Percentiles rank a stretch among this genome's conserved stretches.
Evolutionary conservation across 2,329 filamentous ascomycete genomes (phyloP).

Genomic region (Diaporthe longicolla): DNA sequence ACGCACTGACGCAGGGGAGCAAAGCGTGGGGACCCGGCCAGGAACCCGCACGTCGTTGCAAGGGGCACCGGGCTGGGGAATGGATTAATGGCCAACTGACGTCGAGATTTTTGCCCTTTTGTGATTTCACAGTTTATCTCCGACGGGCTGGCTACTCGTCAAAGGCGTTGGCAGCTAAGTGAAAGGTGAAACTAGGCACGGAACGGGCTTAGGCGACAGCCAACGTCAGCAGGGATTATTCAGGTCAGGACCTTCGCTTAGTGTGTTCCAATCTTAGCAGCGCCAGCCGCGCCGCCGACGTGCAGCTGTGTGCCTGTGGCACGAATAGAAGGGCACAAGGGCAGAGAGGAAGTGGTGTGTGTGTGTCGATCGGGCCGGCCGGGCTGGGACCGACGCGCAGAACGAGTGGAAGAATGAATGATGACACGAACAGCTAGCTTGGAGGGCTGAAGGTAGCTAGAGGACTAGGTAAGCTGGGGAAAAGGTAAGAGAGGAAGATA

Average conservation of each 20-base stretch:
- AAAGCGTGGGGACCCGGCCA: not conserved
- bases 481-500: not conserved
- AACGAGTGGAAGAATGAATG: not conserved
- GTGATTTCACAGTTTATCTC: not conserved
- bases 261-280: slow-evolving; percentile 35
- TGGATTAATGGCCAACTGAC: not conserved
- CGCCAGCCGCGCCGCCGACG: slow-evolving; percentile 21
- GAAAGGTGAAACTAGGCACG: not conserved
- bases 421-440: slow-evolving; percentile 17
- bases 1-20: not conserved
- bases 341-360: too few species aligned
- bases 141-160: not conserved
- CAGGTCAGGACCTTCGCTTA: not conserved
- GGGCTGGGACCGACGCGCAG: slow-evolving; percentile 23
- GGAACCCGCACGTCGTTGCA: not conserved
- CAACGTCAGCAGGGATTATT: slow-evolving; percentile 26
- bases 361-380: slow-evolving; percentile 18
- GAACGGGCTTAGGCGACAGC: slow-evolving; percentile 6
- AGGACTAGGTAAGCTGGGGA: too few species aligned
- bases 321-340: not conserved
- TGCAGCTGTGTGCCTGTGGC: not conserved
- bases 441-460: not conserved
- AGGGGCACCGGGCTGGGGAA: not conserved
- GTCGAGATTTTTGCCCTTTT: slow-evolving; percentile 14
- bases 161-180: not conserved